Percentiles rank a stretch among this genome's conserved stretches.
Evolutionary conservation across 2,329 filamentous ascomycete genomes (phyloP).

Genomic region (Gnomoniopsis sp.): DNA sequence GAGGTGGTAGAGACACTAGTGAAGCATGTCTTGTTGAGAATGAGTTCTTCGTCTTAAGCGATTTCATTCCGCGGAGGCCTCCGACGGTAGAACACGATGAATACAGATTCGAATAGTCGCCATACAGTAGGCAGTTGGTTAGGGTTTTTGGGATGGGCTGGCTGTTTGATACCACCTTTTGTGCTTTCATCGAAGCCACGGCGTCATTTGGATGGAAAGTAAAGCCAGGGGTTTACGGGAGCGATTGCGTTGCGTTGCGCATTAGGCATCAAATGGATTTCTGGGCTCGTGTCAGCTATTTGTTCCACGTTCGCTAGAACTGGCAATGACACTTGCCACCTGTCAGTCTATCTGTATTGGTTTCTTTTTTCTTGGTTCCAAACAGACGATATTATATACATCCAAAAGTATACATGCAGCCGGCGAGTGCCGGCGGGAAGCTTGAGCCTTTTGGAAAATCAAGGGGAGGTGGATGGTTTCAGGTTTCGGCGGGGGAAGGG

Average conservation of each 20-base stretch:
- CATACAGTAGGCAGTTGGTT: background rate
- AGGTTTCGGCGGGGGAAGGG: background rate
- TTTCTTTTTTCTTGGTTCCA: too few species aligned
- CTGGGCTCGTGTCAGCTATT: too few species aligned
- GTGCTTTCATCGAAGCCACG: background rate
- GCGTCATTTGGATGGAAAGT: background rate
- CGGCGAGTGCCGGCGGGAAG: background rate
- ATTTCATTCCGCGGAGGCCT: background rate
- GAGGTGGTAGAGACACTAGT: background rate
- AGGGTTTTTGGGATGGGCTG: background rate
- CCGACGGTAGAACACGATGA: background rate
- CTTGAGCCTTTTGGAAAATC: slow-evolving; percentile 1
- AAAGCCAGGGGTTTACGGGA: too few species aligned
- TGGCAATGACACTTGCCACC: too few species aligned
- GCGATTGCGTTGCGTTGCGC: background rate
- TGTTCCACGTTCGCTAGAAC: too few species aligned
- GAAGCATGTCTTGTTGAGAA: slow-evolving; percentile 16
- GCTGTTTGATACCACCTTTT: background rate
- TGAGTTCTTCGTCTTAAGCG: slow-evolving; percentile 13
- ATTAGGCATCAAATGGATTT: background rate
- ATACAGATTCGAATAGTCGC: background rate
- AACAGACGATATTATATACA: background rate
- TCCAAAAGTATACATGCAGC: background rate
- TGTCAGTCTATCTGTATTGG: too few species aligned
- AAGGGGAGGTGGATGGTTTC: background rate